phyloP scores from a whole-genome alignment of 2,329 filamentous ascomycete species.

The Neopestalotiopsis sp. region DNA sequence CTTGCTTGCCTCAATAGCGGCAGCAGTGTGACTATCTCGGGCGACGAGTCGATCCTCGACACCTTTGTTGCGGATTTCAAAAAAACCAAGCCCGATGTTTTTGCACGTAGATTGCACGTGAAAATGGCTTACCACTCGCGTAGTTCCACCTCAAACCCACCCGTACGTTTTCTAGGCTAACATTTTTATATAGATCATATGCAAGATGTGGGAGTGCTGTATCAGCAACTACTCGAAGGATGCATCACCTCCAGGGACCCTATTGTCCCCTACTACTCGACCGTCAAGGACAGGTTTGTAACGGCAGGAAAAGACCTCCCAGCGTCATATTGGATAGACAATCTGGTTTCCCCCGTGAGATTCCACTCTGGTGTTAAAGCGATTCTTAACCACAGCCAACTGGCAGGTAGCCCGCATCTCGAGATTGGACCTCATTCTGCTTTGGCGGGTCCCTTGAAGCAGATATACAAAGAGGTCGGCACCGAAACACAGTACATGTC shows the following conservation, averaged over 20 bases:
- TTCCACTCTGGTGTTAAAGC: constrained; percentile 25
- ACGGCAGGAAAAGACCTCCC: constrained; percentile 28
- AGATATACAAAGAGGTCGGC: constrained; percentile 18
- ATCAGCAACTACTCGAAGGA: constrained; percentile 19
- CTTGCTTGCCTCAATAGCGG: constrained; percentile 38
- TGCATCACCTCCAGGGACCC: constrained; percentile 18
- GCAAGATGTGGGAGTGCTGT: constrained; percentile 22
- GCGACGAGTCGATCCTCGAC: constrained; percentile 27
- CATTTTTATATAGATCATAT: constrained; percentile 29
- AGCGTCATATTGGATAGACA: constrained; percentile 30
- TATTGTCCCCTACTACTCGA: constrained; percentile 30
- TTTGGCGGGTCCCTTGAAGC: constrained; percentile 19
- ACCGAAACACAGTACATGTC: constrained; percentile 2
- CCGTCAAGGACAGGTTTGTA: constrained; percentile 32
- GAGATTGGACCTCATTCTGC: constrained; percentile 22
- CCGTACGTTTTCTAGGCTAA: background rate
- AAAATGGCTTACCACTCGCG: constrained; percentile 49
- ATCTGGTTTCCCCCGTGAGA: constrained; percentile 34
- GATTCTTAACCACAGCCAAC: background rate
- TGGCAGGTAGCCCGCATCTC: constrained; percentile 11
- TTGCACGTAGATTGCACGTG: constrained; percentile 40
- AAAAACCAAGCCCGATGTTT: constrained; percentile 31
- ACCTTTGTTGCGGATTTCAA: constrained; percentile 34
- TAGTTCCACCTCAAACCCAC: background rate
- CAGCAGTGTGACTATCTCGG: constrained; percentile 35